A percentile compares a stretch with the other conserved stretches of the same genome.
phyloP scores from a whole-genome alignment of 1,284 basidiomycete species.

The Puccinia novopanici region DNA sequence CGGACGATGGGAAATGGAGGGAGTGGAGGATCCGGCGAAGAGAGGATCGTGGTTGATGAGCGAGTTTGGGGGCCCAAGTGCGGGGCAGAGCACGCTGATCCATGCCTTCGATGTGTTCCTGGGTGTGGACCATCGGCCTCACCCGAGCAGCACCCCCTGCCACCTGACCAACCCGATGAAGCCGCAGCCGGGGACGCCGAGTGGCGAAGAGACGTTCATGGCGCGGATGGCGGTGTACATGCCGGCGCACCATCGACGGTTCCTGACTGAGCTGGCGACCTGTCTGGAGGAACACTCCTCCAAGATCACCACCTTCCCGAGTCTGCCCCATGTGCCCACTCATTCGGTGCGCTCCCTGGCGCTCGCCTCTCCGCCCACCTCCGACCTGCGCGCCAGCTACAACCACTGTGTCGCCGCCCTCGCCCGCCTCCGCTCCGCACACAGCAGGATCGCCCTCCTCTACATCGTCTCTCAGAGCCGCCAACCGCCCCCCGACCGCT shows the following conservation, averaged over 20 bases:
- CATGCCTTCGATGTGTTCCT: slow-evolving; percentile 88
- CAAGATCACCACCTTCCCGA: slow-evolving; percentile 25
- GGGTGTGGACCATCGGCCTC: slow-evolving; percentile 70
- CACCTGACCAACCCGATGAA: slow-evolving; percentile 12
- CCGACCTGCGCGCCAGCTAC: slow-evolving; percentile 21
- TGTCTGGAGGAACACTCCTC: slow-evolving; percentile 50
- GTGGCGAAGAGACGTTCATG: slow-evolving; percentile 65
- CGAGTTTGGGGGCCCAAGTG: slow-evolving; percentile 81
- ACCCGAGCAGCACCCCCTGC: slow-evolving; percentile 29
- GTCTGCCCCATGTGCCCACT: slow-evolving; percentile 21
- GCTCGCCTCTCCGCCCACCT: background rate
- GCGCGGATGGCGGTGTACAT: slow-evolving; percentile 83
- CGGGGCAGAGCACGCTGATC: slow-evolving; percentile 84
- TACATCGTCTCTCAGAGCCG: slow-evolving; percentile 29
- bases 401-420: slow-evolving; percentile 20
- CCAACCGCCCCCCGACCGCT: background rate
- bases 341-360: slow-evolving; percentile 24
- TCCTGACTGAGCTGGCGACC: slow-evolving; percentile 73
- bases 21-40: slow-evolving; percentile 63
- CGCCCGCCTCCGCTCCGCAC: background rate
- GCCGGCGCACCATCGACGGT: slow-evolving; percentile 87
- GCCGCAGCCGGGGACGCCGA: slow-evolving; percentile 51
- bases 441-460: slow-evolving; percentile 24
- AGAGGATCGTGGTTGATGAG: slow-evolving; percentile 61
- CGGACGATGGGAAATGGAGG: slow-evolving; percentile 79